Conservation (phyloP, 2,329 filamentous ascomycete genomes). For the Dryadomyces quercivorus region DNA sequence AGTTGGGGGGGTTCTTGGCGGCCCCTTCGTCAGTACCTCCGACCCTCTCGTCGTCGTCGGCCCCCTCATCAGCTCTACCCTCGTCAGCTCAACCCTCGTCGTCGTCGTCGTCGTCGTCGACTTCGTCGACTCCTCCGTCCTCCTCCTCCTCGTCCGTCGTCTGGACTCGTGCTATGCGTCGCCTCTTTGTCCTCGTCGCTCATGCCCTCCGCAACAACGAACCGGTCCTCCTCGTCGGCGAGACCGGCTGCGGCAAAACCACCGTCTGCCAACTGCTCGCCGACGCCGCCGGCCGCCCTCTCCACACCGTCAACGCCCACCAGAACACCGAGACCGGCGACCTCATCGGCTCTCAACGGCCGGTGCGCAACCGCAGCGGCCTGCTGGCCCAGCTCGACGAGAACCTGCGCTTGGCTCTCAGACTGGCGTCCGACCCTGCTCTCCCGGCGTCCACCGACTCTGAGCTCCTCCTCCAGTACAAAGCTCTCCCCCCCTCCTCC, state of each 20-base stretch:
- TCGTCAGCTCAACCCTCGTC: neutral
- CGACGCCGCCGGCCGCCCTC: conserved; percentile 59
- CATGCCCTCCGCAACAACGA: conserved; percentile 82
- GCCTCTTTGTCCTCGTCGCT: conserved; percentile 80
- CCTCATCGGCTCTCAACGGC: conserved; percentile 87
- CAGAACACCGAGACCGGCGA: conserved; percentile 98
- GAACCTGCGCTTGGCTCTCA: neutral
- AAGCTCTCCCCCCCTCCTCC: no score
- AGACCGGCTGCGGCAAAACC: conserved; percentile 96
- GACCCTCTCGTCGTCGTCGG: neutral
- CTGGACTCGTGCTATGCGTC: conserved; percentile 91
- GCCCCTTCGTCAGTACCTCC: neutral
- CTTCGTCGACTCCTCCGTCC: neutral
- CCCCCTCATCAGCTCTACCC: neutral
- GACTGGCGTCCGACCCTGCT: conserved; percentile 37
- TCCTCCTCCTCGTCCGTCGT: conserved; percentile 43
- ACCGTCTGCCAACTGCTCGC: conserved; percentile 90
- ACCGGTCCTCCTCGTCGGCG: conserved; percentile 85
- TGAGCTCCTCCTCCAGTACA: no score
- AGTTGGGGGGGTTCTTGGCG: conserved; percentile 23
- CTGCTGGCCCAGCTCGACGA: conserved; percentile 54
- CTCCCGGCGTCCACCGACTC: no score
- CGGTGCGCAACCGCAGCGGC: conserved; percentile 70
- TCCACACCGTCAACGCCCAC: conserved; percentile 92
- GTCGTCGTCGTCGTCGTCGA: no score